A percentile compares a stretch with the other conserved stretches of the same genome.
These are phyloP conservation scores for Wilcoxina mikolae DNA, from an alignment of 495 filamentous ascomycete species.

Conservation along the genomic window DNA sequence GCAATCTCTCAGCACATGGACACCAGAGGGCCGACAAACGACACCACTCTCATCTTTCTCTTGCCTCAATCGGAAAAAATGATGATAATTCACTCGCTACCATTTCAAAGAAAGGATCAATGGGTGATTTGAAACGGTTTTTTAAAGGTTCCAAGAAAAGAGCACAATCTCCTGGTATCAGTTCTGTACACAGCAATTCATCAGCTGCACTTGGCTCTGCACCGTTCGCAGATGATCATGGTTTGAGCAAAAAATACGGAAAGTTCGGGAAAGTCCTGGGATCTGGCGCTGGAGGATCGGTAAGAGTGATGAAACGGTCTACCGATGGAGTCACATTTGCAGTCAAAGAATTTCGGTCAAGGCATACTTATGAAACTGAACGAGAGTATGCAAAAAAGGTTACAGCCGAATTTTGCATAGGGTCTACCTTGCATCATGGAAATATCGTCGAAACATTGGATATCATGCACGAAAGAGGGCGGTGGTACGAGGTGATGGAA, in stretches of 20 bases:
- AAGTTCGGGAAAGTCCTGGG: slow-evolving; percentile 88
- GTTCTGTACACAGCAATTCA: slow-evolving; percentile 49
- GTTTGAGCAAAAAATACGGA: slow-evolving; percentile 78
- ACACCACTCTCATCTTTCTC: slow-evolving; percentile 35
- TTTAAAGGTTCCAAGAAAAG: slow-evolving; percentile 56
- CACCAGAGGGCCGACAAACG: slow-evolving; percentile 32
- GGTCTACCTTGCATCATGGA: slow-evolving; percentile 89
- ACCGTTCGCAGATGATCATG: slow-evolving; percentile 90
- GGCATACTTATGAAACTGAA: slow-evolving; percentile 84
- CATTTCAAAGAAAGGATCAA: slow-evolving; percentile 56
- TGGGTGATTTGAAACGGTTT: slow-evolving; percentile 88
- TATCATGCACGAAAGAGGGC: slow-evolving; percentile 84
- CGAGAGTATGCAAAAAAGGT: slow-evolving; percentile 97
- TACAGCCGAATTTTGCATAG: slow-evolving; percentile 98
- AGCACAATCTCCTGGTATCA: slow-evolving; percentile 51
- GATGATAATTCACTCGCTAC: slow-evolving; percentile 36
- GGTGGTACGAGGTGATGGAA: slow-evolving; percentile 99
- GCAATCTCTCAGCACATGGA: slow-evolving; percentile 31
- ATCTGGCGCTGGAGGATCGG: slow-evolving; percentile 87
- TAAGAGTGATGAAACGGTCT: slow-evolving; percentile 81
- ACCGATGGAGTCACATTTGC: slow-evolving; percentile 87
- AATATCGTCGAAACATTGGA: slow-evolving; percentile 98
- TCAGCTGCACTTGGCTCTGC: slow-evolving; percentile 43
- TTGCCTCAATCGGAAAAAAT: slow-evolving; percentile 31
- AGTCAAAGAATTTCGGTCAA: slow-evolving; percentile 89